Conservation (phyloP, 2,329 filamentous ascomycete species). For the Arthrobotrys musiformis region DNA sequence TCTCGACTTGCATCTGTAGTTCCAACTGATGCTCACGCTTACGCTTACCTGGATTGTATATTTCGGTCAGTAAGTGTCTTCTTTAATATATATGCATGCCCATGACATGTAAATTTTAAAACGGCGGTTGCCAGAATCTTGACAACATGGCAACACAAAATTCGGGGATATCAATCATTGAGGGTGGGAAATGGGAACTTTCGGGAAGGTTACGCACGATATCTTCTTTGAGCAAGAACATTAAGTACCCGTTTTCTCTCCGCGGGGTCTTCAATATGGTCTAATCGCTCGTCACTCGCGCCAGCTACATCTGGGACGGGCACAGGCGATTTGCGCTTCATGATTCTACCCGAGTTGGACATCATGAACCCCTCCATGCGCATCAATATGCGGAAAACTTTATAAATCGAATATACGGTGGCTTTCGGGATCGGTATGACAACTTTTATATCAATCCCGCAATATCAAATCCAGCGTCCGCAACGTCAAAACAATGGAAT, state of each 20-base stretch:
- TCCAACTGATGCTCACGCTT: conserved; percentile 53
- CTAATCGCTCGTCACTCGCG: conserved; percentile 41
- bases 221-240: conserved; percentile 52
- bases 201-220: conserved; percentile 48
- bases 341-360: conserved; percentile 35
- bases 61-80: conserved; percentile 8
- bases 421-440: background rate
- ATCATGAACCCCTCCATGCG: conserved; percentile 36
- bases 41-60: conserved; percentile 29
- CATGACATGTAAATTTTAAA: too few species aligned
- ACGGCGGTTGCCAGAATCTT: background rate
- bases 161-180: background rate
- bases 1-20: conserved; percentile 50
- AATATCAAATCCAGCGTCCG: conserved; percentile 5
- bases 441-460: conserved; percentile 40
- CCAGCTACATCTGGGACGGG: conserved; percentile 49
- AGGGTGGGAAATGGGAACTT: background rate
- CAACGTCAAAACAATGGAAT: conserved; percentile 2
- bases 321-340: conserved; percentile 50
- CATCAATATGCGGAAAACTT: background rate
- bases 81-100: background rate
- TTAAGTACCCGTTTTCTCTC: conserved; percentile 52
- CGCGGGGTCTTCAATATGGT: conserved; percentile 51
- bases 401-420: conserved; percentile 1
- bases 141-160: conserved; percentile 13